Conservation (phyloP, 164 flowering plant species). For the Kingdonia uniflora region DNA sequence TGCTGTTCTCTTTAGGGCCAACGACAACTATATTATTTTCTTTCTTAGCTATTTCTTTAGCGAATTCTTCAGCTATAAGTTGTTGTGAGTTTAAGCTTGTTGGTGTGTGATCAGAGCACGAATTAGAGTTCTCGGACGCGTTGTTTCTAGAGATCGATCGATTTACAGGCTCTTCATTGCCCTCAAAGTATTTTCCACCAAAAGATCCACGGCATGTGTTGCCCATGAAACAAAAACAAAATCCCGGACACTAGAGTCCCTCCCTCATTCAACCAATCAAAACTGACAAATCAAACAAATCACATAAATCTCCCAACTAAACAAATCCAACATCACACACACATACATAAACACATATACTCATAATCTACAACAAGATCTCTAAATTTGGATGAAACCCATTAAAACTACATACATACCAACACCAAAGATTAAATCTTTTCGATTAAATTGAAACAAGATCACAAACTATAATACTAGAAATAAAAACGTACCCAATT, state of each 20-base stretch:
- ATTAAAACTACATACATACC: too few relatives aligned
- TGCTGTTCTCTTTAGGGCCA: slow-evolving; percentile 32
- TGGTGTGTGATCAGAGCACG: slow-evolving; percentile 29
- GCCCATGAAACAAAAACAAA: slow-evolving; percentile 76
- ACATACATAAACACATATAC: too few relatives aligned
- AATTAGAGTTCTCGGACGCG: slow-evolving; percentile 28
- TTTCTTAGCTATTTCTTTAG: slow-evolving; percentile 27
- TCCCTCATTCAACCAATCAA: slow-evolving; percentile 25
- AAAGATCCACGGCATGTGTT: slow-evolving; percentile 95
- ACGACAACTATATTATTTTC: slow-evolving; percentile 6
- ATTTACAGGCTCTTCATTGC: slow-evolving; percentile 51
- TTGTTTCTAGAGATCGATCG: slow-evolving; percentile 25
- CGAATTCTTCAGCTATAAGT: slow-evolving; percentile 25
- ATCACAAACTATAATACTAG: too few relatives aligned
- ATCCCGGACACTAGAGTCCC: slow-evolving; percentile 16
- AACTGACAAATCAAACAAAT: too few relatives aligned
- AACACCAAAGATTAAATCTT: too few relatives aligned
- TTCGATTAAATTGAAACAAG: too few relatives aligned
- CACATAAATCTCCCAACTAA: too few relatives aligned
- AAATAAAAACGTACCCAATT: too few relatives aligned
- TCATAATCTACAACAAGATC: too few relatives aligned
- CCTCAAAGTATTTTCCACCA: slow-evolving; percentile 46
- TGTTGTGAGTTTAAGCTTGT: slow-evolving; percentile 26
- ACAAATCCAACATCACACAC: too few relatives aligned
- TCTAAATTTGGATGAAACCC: too few relatives aligned